Conservation (phyloP, 208 protist genomes). For the Leptomonas pyrrhocoris region DNA sequence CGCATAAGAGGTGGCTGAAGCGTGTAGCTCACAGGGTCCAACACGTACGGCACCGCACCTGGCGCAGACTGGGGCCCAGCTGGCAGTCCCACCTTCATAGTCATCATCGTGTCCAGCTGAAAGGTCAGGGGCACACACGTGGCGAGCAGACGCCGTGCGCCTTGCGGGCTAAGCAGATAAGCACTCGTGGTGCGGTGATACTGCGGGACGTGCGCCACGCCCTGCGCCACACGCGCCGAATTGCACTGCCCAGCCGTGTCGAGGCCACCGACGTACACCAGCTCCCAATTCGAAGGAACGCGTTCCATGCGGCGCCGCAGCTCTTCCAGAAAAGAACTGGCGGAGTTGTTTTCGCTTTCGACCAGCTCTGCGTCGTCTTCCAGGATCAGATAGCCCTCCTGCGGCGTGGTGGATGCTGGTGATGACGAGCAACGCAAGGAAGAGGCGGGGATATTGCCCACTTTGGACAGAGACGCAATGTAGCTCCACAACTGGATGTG, state of each 20-base stretch:
- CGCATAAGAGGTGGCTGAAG: slow-evolving; percentile 77
- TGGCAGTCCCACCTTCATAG: slow-evolving; percentile 41
- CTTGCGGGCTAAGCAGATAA: slow-evolving; percentile 71
- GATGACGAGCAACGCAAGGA: neutral
- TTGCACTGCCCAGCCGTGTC: slow-evolving; percentile 69
- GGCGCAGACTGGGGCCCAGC: neutral
- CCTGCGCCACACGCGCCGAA: slow-evolving; percentile 23
- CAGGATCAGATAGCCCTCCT: slow-evolving; percentile 40
- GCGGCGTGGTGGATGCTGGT: neutral
- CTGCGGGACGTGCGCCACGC: slow-evolving; percentile 72
- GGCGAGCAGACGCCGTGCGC: slow-evolving; percentile 60
- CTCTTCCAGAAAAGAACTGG: slow-evolving; percentile 32
- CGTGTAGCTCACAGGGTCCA: slow-evolving; percentile 73
- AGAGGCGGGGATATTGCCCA: neutral
- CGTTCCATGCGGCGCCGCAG: slow-evolving; percentile 29
- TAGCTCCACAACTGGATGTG: slow-evolving; percentile 72
- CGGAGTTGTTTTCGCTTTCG: neutral
- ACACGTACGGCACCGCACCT: slow-evolving; percentile 44
- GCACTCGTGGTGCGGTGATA: slow-evolving; percentile 88
- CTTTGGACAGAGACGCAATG: slow-evolving; percentile 45
- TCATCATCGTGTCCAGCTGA: slow-evolving; percentile 90
- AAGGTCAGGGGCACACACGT: slow-evolving; percentile 76
- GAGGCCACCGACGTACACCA: slow-evolving; percentile 85
- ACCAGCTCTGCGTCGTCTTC: slow-evolving; percentile 70
- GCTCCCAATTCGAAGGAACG: slow-evolving; percentile 75